A percentile compares a stretch with the other conserved stretches of the same genome.
phyloP scores from a whole-genome alignment of 2,329 filamentous ascomycete species.

The Calonectria pseudoturangicola region DNA sequence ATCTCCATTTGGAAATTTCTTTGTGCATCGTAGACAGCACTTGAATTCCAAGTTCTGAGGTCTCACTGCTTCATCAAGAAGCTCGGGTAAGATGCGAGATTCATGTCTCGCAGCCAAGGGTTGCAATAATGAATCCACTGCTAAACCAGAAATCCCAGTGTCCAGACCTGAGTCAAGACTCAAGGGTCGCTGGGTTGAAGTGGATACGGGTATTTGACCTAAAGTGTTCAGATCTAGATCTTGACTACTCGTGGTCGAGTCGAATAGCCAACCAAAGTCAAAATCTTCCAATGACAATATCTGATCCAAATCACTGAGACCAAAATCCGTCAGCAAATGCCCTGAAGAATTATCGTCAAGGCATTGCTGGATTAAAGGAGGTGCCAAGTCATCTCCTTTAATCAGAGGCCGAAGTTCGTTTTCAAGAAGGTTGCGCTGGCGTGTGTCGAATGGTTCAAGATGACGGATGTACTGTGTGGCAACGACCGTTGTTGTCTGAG shows the following conservation, averaged over 20 bases:
- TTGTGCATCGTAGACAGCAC: conserved; percentile 4
- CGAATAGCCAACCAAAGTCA: not conserved
- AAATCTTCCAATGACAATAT: not conserved
- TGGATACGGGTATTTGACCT: not conserved
- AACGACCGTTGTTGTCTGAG: not conserved
- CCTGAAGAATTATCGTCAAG: not conserved
- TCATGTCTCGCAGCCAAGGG: too few species aligned
- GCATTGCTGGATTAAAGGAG: not conserved
- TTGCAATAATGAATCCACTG: not conserved
- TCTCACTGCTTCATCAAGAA: not conserved
- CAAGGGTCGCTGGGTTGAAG: not conserved
- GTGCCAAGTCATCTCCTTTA: not conserved
- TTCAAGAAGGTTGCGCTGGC: conserved; percentile 10
- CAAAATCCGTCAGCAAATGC: not conserved
- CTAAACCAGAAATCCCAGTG: not conserved
- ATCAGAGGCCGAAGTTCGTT: conserved; percentile 6
- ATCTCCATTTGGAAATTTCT: conserved; percentile 12
- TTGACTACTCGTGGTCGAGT: not conserved
- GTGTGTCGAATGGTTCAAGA: not conserved
- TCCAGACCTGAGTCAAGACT: not conserved
- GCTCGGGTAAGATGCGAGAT: not conserved
- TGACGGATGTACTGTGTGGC: not conserved
- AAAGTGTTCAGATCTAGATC: not conserved
- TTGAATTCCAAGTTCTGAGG: not conserved
- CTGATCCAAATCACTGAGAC: not conserved